Conservation (phyloP, 192 early-diverging fungal genomes). For the Globomyces pollinis-pini region DNA sequence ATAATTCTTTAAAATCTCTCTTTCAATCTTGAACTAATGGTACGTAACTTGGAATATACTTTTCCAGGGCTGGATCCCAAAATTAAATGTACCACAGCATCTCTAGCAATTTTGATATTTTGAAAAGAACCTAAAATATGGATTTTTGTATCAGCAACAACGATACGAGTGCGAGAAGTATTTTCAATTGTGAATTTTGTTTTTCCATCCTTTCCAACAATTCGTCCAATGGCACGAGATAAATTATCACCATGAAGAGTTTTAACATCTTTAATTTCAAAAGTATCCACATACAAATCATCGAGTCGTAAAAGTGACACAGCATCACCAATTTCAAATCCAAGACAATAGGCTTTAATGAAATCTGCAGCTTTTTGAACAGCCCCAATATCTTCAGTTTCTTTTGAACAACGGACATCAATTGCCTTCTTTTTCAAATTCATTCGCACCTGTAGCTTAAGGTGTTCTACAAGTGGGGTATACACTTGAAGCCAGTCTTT, state of each 20-base stretch:
- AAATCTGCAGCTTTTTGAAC: slow-evolving; percentile 97
- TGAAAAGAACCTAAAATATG: slow-evolving; percentile 93
- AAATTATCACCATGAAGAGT: slow-evolving; percentile 91
- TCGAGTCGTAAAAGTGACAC: slow-evolving; percentile 91
- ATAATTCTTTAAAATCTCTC: slow-evolving; percentile 71
- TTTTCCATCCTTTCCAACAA: slow-evolving; percentile 96
- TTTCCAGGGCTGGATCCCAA: slow-evolving; percentile 94
- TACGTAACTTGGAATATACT: slow-evolving; percentile 85
- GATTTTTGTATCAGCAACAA: slow-evolving; percentile 94
- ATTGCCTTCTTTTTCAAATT: slow-evolving; percentile 84
- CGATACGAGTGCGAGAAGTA: slow-evolving; percentile 89
- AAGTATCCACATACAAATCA: slow-evolving; percentile 92
- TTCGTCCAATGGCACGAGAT: slow-evolving; percentile 93
- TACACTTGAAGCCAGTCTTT: slow-evolving; percentile 94
- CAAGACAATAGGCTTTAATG: slow-evolving; percentile 84
- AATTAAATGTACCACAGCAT: slow-evolving; percentile 86
- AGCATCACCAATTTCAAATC: slow-evolving; percentile 90
- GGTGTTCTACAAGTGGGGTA: slow-evolving; percentile 89
- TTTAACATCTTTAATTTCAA: slow-evolving; percentile 98
- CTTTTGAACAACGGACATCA: slow-evolving; percentile 76
- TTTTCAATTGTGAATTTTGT: slow-evolving; percentile 98
- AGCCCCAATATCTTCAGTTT: slow-evolving; percentile 81
- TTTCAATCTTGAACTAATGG: slow-evolving; percentile 83
- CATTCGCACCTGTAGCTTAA: slow-evolving; percentile 93
- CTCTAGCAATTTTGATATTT: slow-evolving; percentile 92